phyloP scores from a whole-genome alignment of 768 basidiomycete species.

The Austroboletus festivus region DNA sequence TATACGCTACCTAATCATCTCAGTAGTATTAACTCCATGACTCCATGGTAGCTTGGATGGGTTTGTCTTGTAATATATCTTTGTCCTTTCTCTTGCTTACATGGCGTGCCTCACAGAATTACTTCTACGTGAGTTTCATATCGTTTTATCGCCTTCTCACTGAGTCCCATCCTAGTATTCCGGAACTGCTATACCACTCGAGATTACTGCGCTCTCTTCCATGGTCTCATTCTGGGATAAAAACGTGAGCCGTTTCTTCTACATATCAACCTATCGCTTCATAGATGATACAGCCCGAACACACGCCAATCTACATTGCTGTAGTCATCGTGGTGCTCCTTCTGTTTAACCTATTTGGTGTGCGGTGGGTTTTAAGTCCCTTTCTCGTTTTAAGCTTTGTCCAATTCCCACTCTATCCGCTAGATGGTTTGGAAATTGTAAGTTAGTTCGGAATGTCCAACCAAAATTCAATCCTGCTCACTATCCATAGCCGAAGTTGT shows the following conservation, averaged over 20 bases:
- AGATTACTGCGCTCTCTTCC: conserved; percentile 49
- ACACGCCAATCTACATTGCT: conserved; percentile 40
- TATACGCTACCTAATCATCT: background rate
- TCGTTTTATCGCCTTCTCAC: background rate
- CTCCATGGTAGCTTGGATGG: conserved; percentile 21
- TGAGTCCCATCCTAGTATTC: conserved; percentile 7
- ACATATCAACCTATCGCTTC: conserved; percentile 4
- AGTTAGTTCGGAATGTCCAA: background rate
- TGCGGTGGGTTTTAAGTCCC: conserved; percentile 40
- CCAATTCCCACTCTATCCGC: conserved; percentile 26
- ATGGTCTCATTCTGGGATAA: conserved; percentile 51
- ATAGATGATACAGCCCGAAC: conserved; percentile 26
- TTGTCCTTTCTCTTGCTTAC: conserved; percentile 1
- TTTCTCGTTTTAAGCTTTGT: conserved; percentile 23
- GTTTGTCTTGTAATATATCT: conserved; percentile 8
- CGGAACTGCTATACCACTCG: conserved; percentile 44
- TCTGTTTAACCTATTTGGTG: conserved; percentile 46
- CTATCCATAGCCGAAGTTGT: conserved; percentile 19
- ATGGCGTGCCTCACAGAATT: conserved; percentile 22
- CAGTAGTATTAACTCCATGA: background rate
- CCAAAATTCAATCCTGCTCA: conserved; percentile 5
- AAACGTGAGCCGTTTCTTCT: conserved; percentile 9
- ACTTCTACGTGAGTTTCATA: conserved; percentile 30
- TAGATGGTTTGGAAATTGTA: conserved; percentile 24
- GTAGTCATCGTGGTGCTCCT: conserved; percentile 38